Evolutionary conservation across 805 yeast genomes (phyloP), one percentile per base, ranked within the genome.

Genomic region (Ogataea ramenticola): DNA sequence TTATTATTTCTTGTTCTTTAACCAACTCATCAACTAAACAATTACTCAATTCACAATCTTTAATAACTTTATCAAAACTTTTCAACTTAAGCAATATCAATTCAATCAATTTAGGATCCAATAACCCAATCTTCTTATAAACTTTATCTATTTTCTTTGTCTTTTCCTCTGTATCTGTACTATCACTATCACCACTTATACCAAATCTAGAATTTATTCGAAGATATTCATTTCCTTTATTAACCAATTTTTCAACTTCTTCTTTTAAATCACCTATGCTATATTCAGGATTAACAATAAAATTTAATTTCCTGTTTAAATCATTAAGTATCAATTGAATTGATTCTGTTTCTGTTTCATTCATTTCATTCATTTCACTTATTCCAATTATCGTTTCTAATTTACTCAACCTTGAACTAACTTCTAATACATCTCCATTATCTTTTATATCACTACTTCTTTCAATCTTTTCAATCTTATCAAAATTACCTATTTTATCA

Each of bases 291-390:
- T 51, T 50, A 3, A 49, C 19, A 2, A 60, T 22, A 11, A 61
- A 5, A 26, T 53, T 51, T 1, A 55, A 20, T 30, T 51, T 42
- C 36, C 58, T 43, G 31, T 56, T 50, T 5, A 62, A 38, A 46
- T 62, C 64, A 40, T 56, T 54, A 4, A 61, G 47, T 17, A 45
- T 42, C 3, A 52, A 44, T 40, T 58, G 60, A 3, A 61, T 17
- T 2, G 64, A 38, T 19, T 34, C 12, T 17, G 21, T 6, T 5
- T 16, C 20, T 32, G 21, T 29, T n/a, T 7, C 10, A 16, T 17
- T 20, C 22, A 15, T 17, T 36, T 35, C 9, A 36, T 21, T 6
- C 10, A 14, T 21, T 26, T 34, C 19, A 31, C 29, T 14, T 36
- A 21, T 31, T 17, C 40, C 16, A 35, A 42, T 8, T 32, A 17